phyloP scores from a whole-genome alignment of 2,329 filamentous ascomycete species.

The Calonectria pseudoturangicola region DNA sequence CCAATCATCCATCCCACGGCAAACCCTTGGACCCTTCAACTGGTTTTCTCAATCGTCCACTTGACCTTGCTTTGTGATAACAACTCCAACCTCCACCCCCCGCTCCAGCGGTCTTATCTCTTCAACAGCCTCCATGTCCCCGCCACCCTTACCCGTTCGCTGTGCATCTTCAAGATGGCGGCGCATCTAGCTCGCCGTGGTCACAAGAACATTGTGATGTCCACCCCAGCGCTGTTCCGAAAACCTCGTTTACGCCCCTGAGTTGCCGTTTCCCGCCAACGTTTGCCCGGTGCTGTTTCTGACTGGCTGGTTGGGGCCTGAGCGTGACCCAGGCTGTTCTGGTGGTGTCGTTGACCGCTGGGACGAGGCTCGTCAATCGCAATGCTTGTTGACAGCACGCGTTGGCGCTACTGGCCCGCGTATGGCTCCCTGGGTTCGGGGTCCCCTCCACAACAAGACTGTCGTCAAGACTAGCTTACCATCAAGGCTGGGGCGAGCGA shows the following conservation, averaged over 20 bases:
- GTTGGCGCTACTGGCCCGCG: slow-evolving; percentile 44
- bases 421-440: slow-evolving; percentile 1
- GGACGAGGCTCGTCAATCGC: slow-evolving; percentile 49
- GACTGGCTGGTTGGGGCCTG: slow-evolving; percentile 24
- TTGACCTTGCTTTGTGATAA: not conserved
- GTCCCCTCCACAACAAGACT: not conserved
- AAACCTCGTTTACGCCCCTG: slow-evolving; percentile 25
- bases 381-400: slow-evolving; percentile 45
- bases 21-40: slow-evolving; percentile 18
- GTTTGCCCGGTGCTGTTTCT: slow-evolving; percentile 26
- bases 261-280: slow-evolving; percentile 29
- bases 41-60: slow-evolving; percentile 9
- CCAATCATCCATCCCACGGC: slow-evolving; percentile 32
- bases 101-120: slow-evolving; percentile 15
- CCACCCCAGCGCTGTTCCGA: slow-evolving; percentile 1
- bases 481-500: slow-evolving; percentile 8
- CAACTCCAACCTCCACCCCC: slow-evolving; percentile 20
- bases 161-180: not conserved
- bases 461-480: slow-evolving; percentile 16
- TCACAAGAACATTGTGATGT: slow-evolving; percentile 27
- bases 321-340: slow-evolving; percentile 29
- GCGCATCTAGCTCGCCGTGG: slow-evolving; percentile 3
- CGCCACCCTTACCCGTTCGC: slow-evolving; percentile 5
- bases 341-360: slow-evolving; percentile 32
- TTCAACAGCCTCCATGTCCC: slow-evolving; percentile 5